phyloP scores from a whole-genome alignment of 768 basidiomycete species.

The Auriscalpium orientale region DNA sequence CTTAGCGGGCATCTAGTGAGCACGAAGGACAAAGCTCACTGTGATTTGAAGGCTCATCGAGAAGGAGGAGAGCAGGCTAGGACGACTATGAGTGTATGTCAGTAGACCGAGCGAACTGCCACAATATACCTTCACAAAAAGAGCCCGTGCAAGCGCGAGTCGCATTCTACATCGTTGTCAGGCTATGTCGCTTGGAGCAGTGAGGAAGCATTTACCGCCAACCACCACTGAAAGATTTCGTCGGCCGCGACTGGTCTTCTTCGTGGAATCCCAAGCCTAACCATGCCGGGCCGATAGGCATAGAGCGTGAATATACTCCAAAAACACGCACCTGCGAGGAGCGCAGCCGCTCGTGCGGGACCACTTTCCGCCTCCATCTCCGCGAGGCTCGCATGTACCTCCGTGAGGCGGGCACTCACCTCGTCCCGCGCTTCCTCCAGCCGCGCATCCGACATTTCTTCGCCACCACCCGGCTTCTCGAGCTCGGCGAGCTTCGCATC shows the following conservation, averaged over 20 bases:
- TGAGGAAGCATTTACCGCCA: conserved; percentile 58
- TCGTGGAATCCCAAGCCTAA: conserved; percentile 88
- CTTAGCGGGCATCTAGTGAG: neutral
- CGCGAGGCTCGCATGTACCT: conserved; percentile 84
- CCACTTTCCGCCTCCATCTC: conserved; percentile 99
- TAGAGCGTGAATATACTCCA: neutral
- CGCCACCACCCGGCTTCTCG: conserved; percentile 61
- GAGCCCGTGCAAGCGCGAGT: conserved; percentile 86
- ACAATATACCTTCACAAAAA: conserved; percentile 80
- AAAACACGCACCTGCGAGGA: conserved; percentile 63
- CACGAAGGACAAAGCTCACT: conserved; percentile 38
- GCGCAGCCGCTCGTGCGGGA: conserved; percentile 83
- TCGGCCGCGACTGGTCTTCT: conserved; percentile 75
- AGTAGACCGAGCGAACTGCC: neutral
- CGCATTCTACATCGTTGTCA: conserved; percentile 62
- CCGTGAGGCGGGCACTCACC: conserved; percentile 68
- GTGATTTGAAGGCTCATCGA: conserved; percentile 97
- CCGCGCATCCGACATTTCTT: conserved; percentile 40
- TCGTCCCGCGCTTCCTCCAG: conserved; percentile 86
- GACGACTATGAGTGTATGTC: conserved; percentile 1
- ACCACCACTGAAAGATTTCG: conserved; percentile 89
- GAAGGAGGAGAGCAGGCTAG: conserved; percentile 65
- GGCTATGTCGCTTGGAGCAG: neutral
- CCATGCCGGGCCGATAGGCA: neutral
- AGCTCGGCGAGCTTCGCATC: conserved; percentile 67